Percentiles rank a stretch among this genome's conserved stretches.
Evolutionary conservation across 1,284 basidiomycete species (phyloP).

Genomic region (Prillingera fragicola): DNA sequence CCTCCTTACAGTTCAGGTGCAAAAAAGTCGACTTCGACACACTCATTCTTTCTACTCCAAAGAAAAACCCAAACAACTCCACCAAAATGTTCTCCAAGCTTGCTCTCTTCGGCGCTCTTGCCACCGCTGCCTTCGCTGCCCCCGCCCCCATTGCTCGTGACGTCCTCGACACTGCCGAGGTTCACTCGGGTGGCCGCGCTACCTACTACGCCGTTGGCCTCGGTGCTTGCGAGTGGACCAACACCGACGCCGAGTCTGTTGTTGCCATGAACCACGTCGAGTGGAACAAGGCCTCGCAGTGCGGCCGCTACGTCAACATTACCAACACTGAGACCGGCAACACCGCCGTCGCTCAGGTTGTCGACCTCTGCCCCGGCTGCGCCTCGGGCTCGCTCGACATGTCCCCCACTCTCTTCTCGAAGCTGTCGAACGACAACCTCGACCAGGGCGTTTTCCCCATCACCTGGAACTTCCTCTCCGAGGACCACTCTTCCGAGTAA

Average conservation of each 20-base stretch:
- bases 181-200: too few species aligned
- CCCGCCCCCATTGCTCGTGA: too few species aligned
- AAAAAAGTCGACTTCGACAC: too few species aligned
- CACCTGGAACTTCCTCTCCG: constrained; percentile 4
- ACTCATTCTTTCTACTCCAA: too few species aligned
- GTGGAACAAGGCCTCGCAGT: constrained; percentile 17
- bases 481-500: constrained; percentile 1
- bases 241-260: constrained; percentile 31
- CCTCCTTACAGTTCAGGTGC: too few species aligned
- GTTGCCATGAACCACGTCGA: constrained; percentile 38
- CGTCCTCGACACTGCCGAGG: too few species aligned
- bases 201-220: constrained; percentile 44
- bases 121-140: too few species aligned
- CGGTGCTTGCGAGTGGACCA: constrained; percentile 36
- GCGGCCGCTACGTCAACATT: constrained; percentile 59
- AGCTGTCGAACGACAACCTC: constrained; percentile 31
- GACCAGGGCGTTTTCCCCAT: constrained; percentile 43
- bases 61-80: too few species aligned
- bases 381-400: constrained; percentile 50
- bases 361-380: constrained; percentile 49
- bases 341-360: constrained; percentile 59
- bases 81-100: too few species aligned
- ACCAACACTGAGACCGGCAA: constrained; percentile 58
- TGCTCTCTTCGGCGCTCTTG: too few species aligned
- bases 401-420: constrained; percentile 47